phyloP scores from a whole-genome alignment of 345 rosid genomes.

The Syzygium grande region DNA sequence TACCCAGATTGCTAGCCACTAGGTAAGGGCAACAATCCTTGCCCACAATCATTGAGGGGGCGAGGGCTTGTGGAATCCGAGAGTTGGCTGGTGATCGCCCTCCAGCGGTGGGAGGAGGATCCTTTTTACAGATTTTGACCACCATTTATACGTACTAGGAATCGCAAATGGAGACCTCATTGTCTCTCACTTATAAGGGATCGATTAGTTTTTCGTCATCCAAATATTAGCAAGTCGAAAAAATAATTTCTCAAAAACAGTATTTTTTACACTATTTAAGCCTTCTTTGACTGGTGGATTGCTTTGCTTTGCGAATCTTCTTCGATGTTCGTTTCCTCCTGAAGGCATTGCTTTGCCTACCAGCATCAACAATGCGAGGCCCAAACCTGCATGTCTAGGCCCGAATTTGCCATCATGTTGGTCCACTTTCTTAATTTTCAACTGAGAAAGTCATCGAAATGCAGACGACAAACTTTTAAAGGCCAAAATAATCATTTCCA shows the following conservation, averaged over 20 bases:
- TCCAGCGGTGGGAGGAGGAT: not conserved
- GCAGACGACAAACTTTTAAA: not conserved
- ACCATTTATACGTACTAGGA: not conserved
- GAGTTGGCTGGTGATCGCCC: not conserved
- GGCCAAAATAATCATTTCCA: not conserved
- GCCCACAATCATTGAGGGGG: not conserved
- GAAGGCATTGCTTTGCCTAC: not conserved
- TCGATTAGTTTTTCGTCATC: fast-evolving
- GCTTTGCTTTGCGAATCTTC: not conserved
- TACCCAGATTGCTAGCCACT: not conserved
- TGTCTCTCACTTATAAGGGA: not conserved
- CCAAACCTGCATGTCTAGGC: not conserved
- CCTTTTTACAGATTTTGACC: not conserved
- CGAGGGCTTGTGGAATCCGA: not conserved
- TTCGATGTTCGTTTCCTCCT: not conserved
- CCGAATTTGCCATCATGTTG: not conserved
- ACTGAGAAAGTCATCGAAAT: not conserved
- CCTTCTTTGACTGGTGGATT: not conserved
- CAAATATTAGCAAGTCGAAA: fast-evolving
- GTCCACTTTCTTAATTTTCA: not conserved
- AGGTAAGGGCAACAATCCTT: fast-evolving
- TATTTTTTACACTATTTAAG: not conserved
- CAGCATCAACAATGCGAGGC: not conserved
- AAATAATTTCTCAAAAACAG: not conserved
- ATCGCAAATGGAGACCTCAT: not conserved